Evolutionary conservation across 345 rosid genomes (phyloP), one percentile per base, ranked within the genome.

Genomic region (Chamaenerion angustifolium): DNA sequence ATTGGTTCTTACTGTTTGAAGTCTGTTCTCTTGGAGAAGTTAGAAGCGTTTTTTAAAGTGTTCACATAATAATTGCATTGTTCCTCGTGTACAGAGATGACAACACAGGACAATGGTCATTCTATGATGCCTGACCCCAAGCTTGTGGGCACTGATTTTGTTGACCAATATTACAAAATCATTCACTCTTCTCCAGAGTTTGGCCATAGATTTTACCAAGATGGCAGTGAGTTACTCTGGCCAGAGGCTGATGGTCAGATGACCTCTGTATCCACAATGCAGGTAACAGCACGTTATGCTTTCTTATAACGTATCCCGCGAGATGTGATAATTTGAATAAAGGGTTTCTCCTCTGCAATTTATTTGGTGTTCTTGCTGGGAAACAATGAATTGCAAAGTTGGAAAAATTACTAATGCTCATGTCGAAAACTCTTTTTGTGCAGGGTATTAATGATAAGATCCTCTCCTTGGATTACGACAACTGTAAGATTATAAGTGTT

Each of bases 381-480:
- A 54, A 17, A 16, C 15, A 16, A 47, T 6, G 19, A 17, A 17
- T 47, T 17, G 4, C 16, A 21, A 9, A 17, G 27, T 17, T 10
- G 16, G 19, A 14, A 16, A 13, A 14, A n/a, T 7, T 12, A 10
- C 10, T 10, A 21, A 46, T 16, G 37, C 16, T 43, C 16, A 10
- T 16, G 6, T n/a, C 27, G 35, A 43, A 25, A 14, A 45, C 19
- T n/a, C 8, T 67, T 25, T 25, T 54, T 51, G 42, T 58, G 54
- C 67, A 84, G 94, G 86, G 59, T 14, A 84, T 88, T 59, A 75
- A 76, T 64, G 83, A 84, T n/a, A 68, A 68, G 72, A 65, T 81
- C 45, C 72, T 88, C 52, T 74, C 84, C 1, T 49, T 75, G 56
- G 76, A 76, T 41, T 76, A 66, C 56, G 58, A 60, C 51, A 78